Percentiles rank a stretch among this genome's conserved stretches.
Evolutionary conservation across 2,329 filamentous ascomycete genomes (phyloP).

Genomic region (Sporothrix globosa): DNA sequence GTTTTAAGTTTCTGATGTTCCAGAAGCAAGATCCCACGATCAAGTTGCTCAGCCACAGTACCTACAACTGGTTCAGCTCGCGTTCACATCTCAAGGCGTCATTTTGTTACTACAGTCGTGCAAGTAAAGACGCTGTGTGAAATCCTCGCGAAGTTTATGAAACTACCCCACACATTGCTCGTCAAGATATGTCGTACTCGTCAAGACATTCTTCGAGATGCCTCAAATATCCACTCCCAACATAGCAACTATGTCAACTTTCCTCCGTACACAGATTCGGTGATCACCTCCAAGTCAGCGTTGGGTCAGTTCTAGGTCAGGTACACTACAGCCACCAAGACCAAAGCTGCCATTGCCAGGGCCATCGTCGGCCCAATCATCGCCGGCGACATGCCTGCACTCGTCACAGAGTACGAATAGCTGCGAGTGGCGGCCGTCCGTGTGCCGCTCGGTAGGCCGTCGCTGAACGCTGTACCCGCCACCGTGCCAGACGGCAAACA

Average conservation of each 20-base stretch:
- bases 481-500: slow-evolving; percentile 1
- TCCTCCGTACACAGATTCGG: too few relatives aligned
- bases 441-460: neutral
- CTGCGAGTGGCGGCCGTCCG: neutral
- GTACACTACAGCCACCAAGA: neutral
- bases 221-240: neutral
- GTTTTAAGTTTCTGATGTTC: neutral
- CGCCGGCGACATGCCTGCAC: neutral
- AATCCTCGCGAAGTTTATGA: too few relatives aligned
- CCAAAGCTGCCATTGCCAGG: neutral
- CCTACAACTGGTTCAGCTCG: neutral
- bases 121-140: too few relatives aligned
- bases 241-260: neutral
- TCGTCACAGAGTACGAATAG: slow-evolving; percentile 12
- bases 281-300: neutral
- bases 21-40: slow-evolving; percentile 3
- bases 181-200: neutral
- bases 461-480: neutral
- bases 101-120: too few relatives aligned
- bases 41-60: neutral
- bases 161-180: too few relatives aligned
- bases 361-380: neutral
- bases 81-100: neutral
- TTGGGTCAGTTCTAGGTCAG: neutral
- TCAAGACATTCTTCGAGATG: neutral